Percentiles rank a stretch among this genome's conserved stretches.
Evolutionary conservation across 169 alveolate genomes (phyloP).

Genomic region (Cryptosporidium ubiquitum): DNA sequence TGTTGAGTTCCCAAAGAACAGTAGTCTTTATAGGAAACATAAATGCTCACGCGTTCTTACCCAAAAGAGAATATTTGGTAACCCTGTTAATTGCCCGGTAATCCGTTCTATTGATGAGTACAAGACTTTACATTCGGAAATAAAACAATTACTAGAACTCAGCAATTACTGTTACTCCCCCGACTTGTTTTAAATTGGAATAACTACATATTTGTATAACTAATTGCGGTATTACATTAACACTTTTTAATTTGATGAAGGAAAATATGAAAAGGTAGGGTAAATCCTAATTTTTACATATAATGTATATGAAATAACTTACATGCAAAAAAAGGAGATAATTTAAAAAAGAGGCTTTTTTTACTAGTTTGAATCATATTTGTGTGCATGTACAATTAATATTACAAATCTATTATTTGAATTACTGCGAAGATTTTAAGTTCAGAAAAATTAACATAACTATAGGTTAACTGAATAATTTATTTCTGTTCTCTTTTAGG

Average conservation of each 20-base stretch:
- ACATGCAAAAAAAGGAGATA: too few relatives aligned
- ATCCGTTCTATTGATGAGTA: slow-evolving; percentile 46
- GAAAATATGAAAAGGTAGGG: background rate
- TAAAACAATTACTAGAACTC: slow-evolving; percentile 30
- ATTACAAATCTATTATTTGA: background rate
- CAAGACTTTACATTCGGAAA: slow-evolving; percentile 38
- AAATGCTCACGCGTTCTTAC: slow-evolving; percentile 38
- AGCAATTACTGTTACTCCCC: slow-evolving; percentile 72
- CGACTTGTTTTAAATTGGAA: background rate
- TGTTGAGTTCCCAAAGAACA: slow-evolving; percentile 26
- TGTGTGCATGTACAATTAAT: background rate
- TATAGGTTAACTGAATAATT: background rate
- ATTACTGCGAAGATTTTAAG: background rate
- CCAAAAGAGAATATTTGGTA: background rate
- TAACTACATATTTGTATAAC: background rate
- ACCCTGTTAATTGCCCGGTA: background rate
- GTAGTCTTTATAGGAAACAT: slow-evolving; percentile 2
- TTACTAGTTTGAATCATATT: too few relatives aligned
- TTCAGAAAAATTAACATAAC: background rate
- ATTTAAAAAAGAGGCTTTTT: too few relatives aligned
- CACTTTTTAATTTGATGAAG: too few relatives aligned
- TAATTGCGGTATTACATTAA: background rate
- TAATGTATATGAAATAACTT: too few relatives aligned
- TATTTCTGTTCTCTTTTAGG: background rate
- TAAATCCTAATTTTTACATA: too few relatives aligned